Percentiles rank a stretch among this genome's conserved stretches.
Conservation (phyloP, 495 filamentous ascomycete species). For the Schizothecium vesticola region DNA sequence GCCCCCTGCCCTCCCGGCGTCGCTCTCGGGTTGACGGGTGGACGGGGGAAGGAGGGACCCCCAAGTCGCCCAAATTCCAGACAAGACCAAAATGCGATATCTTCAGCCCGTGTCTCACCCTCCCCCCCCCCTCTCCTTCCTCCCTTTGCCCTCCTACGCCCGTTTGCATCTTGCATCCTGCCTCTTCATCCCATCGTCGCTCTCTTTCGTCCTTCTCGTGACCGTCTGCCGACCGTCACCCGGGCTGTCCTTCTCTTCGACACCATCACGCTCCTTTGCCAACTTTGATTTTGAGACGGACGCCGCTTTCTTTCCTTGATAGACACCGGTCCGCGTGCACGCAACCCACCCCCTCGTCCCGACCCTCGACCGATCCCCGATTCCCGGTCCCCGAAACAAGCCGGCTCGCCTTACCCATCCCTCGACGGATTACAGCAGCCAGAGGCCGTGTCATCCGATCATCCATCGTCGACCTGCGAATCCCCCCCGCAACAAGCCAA, state of each 20-base stretch:
- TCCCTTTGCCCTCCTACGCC: background rate
- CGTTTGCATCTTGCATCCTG: conserved; percentile 10
- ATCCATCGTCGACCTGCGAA: background rate
- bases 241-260: conserved; percentile 3
- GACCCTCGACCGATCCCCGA: background rate
- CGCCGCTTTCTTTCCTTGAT: background rate
- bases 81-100: conserved; percentile 16
- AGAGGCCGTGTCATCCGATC: background rate
- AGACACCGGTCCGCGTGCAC: background rate
- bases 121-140: conserved; percentile 15
- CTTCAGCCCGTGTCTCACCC: conserved; percentile 19
- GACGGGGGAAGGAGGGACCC: background rate
- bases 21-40: background rate
- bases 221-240: background rate
- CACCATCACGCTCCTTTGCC: background rate
- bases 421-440: background rate
- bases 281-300: background rate
- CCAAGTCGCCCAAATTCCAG: conserved; percentile 1
- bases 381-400: background rate
- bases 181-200: conserved; percentile 10
- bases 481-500: too few relatives aligned
- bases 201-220: conserved; percentile 13
- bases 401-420: background rate
- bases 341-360: background rate
- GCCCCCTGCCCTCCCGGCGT: conserved; percentile 16